These are phyloP conservation scores for Plantago rigida DNA, from an alignment of 305 asterid genomes.

Conservation along the genomic window DNA sequence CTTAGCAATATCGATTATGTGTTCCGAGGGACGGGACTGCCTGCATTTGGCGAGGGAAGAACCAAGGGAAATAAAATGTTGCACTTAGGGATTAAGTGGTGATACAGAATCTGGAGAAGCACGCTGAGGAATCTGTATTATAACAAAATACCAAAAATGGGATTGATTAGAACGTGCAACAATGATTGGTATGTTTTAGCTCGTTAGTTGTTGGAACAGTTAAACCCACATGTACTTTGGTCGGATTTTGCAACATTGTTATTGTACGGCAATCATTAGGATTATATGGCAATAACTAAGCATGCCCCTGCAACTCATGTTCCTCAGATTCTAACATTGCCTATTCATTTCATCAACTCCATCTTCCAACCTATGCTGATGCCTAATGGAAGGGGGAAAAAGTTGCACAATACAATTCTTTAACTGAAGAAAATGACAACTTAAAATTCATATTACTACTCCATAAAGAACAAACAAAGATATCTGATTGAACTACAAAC, in stretches of 20 bases:
- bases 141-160: neutral
- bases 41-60: neutral
- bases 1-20: neutral
- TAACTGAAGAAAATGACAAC: too few species aligned
- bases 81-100: neutral
- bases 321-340: too few species aligned
- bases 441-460: too few species aligned
- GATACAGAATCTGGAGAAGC: constrained; percentile 6
- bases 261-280: too few species aligned
- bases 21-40: neutral
- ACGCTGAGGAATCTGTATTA: constrained; percentile 1
- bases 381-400: too few species aligned
- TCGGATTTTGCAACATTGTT: neutral
- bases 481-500: too few species aligned
- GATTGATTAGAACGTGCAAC: neutral
- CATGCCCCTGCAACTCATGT: too few species aligned
- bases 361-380: too few species aligned
- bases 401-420: too few species aligned
- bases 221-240: constrained; percentile 2
- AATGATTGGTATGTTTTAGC: neutral
- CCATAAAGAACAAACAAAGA: too few species aligned
- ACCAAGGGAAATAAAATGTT: neutral
- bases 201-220: neutral
- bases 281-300: too few species aligned
- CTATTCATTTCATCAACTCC: too few species aligned